A percentile compares a stretch with the other conserved stretches of the same genome.
phyloP scores from a whole-genome alignment of 768 basidiomycete genomes.

The Amanita inopinata region DNA sequence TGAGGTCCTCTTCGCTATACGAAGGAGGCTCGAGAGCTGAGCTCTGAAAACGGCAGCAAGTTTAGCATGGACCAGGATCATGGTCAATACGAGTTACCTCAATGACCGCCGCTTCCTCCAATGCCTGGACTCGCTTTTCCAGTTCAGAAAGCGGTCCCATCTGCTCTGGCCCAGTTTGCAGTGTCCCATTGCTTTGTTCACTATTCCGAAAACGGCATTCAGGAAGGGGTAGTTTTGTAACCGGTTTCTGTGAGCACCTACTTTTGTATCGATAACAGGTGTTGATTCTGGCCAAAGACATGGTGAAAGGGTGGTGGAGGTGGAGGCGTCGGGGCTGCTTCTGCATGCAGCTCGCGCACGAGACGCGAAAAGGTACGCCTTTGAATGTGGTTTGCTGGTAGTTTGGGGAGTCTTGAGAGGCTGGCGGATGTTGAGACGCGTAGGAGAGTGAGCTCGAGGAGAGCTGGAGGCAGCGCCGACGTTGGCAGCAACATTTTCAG shows the following conservation, averaged over 20 bases:
- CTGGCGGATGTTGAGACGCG: background rate
- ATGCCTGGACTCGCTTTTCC: slow-evolving; percentile 3
- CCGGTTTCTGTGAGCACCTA: background rate
- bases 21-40: slow-evolving; percentile 21
- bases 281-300: background rate
- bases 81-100: slow-evolving; percentile 2
- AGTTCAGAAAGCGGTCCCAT: slow-evolving; percentile 2
- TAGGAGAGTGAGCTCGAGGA: slow-evolving; percentile 1
- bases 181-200: background rate
- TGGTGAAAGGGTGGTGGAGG: background rate
- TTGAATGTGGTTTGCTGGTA: background rate
- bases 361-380: background rate
- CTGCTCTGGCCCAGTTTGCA: background rate
- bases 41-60: slow-evolving; percentile 16
- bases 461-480: slow-evolving; percentile 1
- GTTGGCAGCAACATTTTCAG: slow-evolving; percentile 2
- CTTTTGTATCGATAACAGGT: background rate
- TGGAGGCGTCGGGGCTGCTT: background rate
- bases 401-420: background rate
- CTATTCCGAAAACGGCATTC: background rate
- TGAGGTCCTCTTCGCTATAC: slow-evolving; percentile 34
- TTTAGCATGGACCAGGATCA: background rate
- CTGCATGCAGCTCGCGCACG: background rate
- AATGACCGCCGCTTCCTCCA: slow-evolving; percentile 2
- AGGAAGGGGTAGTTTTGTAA: background rate